These are phyloP conservation scores for Lactifluus volemus DNA, from an alignment of 768 basidiomycete species.

Conservation along the genomic window DNA sequence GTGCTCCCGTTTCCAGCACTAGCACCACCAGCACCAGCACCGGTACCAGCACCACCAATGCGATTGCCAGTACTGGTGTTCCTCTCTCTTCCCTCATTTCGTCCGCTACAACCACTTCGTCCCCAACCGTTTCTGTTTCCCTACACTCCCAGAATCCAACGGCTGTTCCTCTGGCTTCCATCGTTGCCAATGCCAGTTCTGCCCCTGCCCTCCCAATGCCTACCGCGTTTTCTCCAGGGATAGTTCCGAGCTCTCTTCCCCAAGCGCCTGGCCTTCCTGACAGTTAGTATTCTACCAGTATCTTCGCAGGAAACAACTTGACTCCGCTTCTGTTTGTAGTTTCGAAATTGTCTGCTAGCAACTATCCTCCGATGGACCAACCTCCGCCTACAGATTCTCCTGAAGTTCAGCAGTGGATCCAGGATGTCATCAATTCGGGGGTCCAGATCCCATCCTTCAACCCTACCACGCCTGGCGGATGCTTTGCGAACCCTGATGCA, in stretches of 20 bases:
- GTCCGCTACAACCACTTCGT: not conserved
- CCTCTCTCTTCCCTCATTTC: not conserved
- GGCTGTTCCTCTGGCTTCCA: slow-evolving; percentile 46
- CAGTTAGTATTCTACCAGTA: slow-evolving; percentile 20
- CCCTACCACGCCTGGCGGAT: slow-evolving; percentile 37
- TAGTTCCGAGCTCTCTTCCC: slow-evolving; percentile 31
- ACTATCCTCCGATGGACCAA: slow-evolving; percentile 61
- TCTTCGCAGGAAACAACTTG: not conserved
- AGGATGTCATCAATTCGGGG: slow-evolving; percentile 47
- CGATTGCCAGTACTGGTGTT: not conserved
- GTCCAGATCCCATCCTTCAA: slow-evolving; percentile 48
- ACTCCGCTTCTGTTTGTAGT: not conserved
- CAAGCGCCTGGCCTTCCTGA: slow-evolving; percentile 29
- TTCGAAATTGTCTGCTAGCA: slow-evolving; percentile 14
- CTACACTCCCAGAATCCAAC: slow-evolving; percentile 48
- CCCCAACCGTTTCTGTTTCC: slow-evolving; percentile 33
- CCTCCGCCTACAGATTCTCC: slow-evolving; percentile 51
- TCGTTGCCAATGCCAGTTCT: slow-evolving; percentile 36
- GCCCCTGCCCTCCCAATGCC: slow-evolving; percentile 38
- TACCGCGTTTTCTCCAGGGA: slow-evolving; percentile 41
- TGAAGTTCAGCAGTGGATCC: slow-evolving; percentile 64
- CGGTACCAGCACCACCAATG: not conserved
- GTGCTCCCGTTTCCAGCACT: slow-evolving; percentile 21
- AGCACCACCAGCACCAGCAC: not conserved
- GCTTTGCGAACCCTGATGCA: slow-evolving; percentile 45